These are phyloP conservation scores for Taphrina communis DNA, from an alignment of 1,139 yeast species.

Conservation along the genomic window DNA sequence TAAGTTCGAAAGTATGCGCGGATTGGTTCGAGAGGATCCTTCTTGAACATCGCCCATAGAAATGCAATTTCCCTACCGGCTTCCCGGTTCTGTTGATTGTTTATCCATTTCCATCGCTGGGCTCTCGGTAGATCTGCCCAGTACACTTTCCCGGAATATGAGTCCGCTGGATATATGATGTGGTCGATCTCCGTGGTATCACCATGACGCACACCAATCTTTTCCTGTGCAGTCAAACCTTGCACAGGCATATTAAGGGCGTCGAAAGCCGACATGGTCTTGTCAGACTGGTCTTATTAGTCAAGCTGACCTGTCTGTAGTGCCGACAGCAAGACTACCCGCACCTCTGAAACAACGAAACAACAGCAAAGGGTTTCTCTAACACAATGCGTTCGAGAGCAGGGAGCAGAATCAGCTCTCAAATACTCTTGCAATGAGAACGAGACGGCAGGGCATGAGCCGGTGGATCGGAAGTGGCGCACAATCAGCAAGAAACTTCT, in stretches of 20 bases:
- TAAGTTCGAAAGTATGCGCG: slow-evolving; percentile 52
- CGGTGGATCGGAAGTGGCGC: slow-evolving; percentile 1
- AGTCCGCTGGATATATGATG: slow-evolving; percentile 34
- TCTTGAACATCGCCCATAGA: slow-evolving; percentile 49
- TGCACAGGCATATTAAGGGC: not conserved
- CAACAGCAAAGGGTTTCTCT: not conserved
- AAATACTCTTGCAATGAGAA: too few relatives aligned
- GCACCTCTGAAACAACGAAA: too few relatives aligned
- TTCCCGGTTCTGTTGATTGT: slow-evolving; percentile 49
- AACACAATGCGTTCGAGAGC: too few relatives aligned
- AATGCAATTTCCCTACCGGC: slow-evolving; percentile 48
- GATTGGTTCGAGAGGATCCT: slow-evolving; percentile 52
- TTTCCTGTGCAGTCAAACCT: slow-evolving; percentile 13
- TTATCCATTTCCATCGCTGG: slow-evolving; percentile 49
- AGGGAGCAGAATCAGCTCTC: too few relatives aligned
- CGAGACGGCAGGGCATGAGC: not conserved
- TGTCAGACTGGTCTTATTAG: too few relatives aligned
- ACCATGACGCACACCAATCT: slow-evolving; percentile 18
- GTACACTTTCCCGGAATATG: slow-evolving; percentile 50
- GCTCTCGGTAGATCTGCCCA: slow-evolving; percentile 54
- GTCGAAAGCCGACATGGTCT: slow-evolving; percentile 7
- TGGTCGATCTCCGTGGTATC: slow-evolving; percentile 36
- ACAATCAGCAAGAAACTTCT: not conserved
- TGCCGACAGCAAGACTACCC: too few relatives aligned
- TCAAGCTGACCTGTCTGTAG: too few relatives aligned